phyloP scores from a whole-genome alignment of 2,329 filamentous ascomycete species.

The Penicillium sp. region DNA sequence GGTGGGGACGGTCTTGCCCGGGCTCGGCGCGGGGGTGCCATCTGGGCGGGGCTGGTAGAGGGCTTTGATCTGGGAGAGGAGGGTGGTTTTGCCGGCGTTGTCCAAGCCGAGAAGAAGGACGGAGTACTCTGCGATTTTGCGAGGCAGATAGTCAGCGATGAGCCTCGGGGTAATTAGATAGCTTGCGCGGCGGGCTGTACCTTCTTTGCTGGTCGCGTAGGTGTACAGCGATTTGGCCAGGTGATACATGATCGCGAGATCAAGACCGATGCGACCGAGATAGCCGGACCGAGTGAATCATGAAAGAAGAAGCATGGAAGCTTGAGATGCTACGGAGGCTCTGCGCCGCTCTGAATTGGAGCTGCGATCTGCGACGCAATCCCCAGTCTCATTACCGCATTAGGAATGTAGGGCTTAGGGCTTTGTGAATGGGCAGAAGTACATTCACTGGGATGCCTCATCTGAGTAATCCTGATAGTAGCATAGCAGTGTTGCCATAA shows the following conservation, averaged over 20 bases:
- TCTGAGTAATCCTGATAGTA: too few species aligned
- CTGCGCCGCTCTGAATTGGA: background rate
- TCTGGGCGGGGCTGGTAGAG: conserved; percentile 61
- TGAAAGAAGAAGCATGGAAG: background rate
- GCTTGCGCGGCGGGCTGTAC: conserved; percentile 46
- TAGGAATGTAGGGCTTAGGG: conserved; percentile 34
- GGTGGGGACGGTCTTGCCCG: conserved; percentile 88
- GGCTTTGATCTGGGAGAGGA: conserved; percentile 94
- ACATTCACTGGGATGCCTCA: too few species aligned
- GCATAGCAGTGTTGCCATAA: too few species aligned
- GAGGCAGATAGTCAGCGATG: background rate
- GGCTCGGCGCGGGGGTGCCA: conserved; percentile 52
- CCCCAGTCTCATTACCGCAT: conserved; percentile 13
- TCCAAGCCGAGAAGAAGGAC: conserved; percentile 95
- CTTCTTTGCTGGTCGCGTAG: conserved; percentile 96
- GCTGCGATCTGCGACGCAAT: conserved; percentile 2
- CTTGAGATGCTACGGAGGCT: background rate
- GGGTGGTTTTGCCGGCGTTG: conserved; percentile 97
- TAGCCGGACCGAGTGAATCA: background rate
- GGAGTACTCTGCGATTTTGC: conserved; percentile 73
- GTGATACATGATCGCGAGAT: conserved; percentile 74
- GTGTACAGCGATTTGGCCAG: conserved; percentile 92
- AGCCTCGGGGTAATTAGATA: background rate
- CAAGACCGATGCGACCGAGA: conserved; percentile 21
- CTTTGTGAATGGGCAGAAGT: background rate